Evolutionary conservation across 768 basidiomycete species (phyloP), one percentile per base, ranked within the genome.

Genomic region (Boletus pseudopeckii): DNA sequence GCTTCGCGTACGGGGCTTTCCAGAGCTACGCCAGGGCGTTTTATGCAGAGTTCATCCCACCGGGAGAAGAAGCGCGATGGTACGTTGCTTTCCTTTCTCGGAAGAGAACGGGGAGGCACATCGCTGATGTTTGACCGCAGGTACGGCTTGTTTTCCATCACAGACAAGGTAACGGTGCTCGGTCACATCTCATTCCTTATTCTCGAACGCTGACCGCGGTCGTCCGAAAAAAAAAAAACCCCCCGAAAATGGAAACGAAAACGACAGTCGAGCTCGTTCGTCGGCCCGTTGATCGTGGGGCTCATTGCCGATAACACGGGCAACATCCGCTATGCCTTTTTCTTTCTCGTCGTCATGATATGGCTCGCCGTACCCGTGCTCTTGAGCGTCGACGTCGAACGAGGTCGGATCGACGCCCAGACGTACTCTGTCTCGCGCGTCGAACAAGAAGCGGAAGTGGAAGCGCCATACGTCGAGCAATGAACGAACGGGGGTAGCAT

Each of bases 261-360:
- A 38, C 18, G 32, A 20, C 66, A 97, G 87, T 93, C 92, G 7
- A 88, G 86, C 56, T 92, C 91, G 7, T 98, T 98, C 73, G 72
- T 98, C 4, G 96, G 96, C 0, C 96, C 96, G 3, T 75, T 94
- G 7, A 72, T 92, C 26, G 94, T 98, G 1, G 94, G 92, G 0
- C 59, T 94, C 36, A 89, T 98, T 38, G 85, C 94, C 0, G 93
- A 96, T 65, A 69, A 77, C 41, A 98, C 93, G 0, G 93, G 90
- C 3, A 94, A 96, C 69, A 95, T 97, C 45, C 87, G 95, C 26
- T 89, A 88, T 56, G 86, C 86, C 3, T 98, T 97, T 71, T 85
- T 91, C 66, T 94, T 98, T 74, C 78, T 98, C 15, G 76, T 92
- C 4, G 52, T 77, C 48, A 90, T 96, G 87, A 75, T 97, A 13